Base-by-base conservation (phyloP, 169 alveolate genomes). In the Besnoitia besnoiti region DNA sequence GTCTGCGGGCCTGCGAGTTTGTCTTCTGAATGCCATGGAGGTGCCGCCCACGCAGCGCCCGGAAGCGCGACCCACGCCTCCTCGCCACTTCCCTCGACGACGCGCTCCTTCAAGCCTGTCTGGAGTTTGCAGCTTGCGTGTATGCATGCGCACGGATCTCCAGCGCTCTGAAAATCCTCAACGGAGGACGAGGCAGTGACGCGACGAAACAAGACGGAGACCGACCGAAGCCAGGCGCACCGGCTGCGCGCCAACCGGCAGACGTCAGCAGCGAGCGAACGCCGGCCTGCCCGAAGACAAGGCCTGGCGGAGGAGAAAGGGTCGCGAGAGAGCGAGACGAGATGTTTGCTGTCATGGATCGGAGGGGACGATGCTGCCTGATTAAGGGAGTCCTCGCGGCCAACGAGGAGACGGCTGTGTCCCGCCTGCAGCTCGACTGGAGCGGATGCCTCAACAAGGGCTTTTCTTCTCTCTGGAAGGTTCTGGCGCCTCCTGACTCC, bases 281-380 rank as follows among this genome's bases (percentile, higher is more conserved):
- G n/a, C n/a, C n/a, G n/a, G n/a, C n/a, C n/a, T n/a, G 59, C 59
- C 16, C 16, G 24, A 16, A 49, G 16, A 49, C 24, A 49, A 16
- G 59, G 24, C 24, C 59, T 49, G 59, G 7, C 59, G 59, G 16
- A 49, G 59, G 59, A 49, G 59, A 49, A 49, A 49, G 16, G 7
- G 59, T 16, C 24, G 16, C 59, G 59, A 49, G 16, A 49, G 3
- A 19, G 67, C 12, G n/a, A 5, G n/a, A 5, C 12, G 67, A 67
- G n/a, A 3, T 67, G 80, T 35, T 67, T 16, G 44, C n/a, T 67
- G 80, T 35, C 39, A 67, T 67, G 80, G 80, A 67, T 67, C 80
- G 80, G 39, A 19, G 80, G 14, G 80, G 80, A 7, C 80, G 80
- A 1, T 67, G 80, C 80, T 67, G 80, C 42, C 80, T 42, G 44